Conservation (phyloP, 176 grass and related monocot species). For the Rhipidocladum racemiflorum region DNA sequence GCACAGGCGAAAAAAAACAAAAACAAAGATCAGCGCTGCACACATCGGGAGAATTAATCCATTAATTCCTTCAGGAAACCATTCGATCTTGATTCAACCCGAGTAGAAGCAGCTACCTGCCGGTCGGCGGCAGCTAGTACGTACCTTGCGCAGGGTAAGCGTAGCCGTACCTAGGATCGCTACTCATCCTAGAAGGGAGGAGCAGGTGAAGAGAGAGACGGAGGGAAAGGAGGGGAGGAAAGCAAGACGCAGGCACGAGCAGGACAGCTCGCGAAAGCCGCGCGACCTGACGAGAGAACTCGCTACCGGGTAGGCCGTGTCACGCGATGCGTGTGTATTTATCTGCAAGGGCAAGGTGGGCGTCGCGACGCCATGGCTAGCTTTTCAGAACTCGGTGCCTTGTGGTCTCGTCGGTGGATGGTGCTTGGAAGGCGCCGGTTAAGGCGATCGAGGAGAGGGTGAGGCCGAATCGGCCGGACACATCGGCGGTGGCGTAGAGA, state of each 20-base stretch:
- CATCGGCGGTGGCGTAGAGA: too few relatives aligned
- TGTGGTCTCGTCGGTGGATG: too few relatives aligned
- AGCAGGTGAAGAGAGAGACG: neutral
- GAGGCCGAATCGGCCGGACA: too few relatives aligned
- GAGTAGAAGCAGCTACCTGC: neutral
- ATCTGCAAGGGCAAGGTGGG: too few relatives aligned
- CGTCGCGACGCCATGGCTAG: too few relatives aligned
- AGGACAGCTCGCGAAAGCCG: neutral
- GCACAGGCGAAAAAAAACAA: neutral
- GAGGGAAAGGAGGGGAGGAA: neutral
- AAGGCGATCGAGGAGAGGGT: too few relatives aligned
- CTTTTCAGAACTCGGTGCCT: too few relatives aligned
- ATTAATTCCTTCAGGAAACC: neutral
- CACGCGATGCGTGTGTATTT: too few relatives aligned
- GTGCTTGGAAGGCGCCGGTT: too few relatives aligned
- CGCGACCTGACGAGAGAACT: neutral
- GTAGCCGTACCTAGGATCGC: constrained; percentile 47
- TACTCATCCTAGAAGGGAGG: neutral
- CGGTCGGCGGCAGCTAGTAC: neutral
- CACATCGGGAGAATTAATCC: neutral
- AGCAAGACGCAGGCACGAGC: neutral
- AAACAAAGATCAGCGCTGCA: neutral
- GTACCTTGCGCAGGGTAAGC: constrained; percentile 60
- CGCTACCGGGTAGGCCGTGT: too few relatives aligned
- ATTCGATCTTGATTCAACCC: neutral